A percentile compares a stretch with the other conserved stretches of the same genome.
Conservation (phyloP, 2,329 filamentous ascomycete species). For the Sordariomycetes sp. region DNA sequence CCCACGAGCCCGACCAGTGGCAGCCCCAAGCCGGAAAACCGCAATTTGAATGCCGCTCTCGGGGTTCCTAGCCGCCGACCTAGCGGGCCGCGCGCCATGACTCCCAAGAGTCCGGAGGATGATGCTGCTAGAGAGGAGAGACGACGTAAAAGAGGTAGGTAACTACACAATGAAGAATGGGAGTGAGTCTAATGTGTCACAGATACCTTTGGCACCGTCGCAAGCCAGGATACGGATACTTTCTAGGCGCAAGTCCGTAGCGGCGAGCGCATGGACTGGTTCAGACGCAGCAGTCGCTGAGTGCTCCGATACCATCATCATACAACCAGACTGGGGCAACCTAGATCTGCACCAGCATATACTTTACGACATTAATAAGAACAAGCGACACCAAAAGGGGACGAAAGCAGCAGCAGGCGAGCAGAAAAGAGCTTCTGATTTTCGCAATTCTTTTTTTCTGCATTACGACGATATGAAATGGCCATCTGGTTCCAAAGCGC, state of each 20-base stretch:
- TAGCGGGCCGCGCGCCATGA: constrained; percentile 53
- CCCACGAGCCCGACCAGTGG: constrained; percentile 41
- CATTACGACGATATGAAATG: constrained; percentile 20
- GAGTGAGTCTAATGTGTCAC: neutral
- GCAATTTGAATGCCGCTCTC: constrained; percentile 44
- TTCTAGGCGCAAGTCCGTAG: constrained; percentile 14
- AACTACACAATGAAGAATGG: neutral
- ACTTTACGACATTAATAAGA: too few relatives aligned
- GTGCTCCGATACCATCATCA: neutral
- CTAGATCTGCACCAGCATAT: constrained; percentile 12
- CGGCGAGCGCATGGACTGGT: constrained; percentile 6
- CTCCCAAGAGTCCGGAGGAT: constrained; percentile 41
- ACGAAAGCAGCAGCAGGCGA: too few relatives aligned
- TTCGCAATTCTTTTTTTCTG: too few relatives aligned
- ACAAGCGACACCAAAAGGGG: too few relatives aligned
- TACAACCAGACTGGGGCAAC: constrained; percentile 8
- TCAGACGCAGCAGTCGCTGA: constrained; percentile 7
- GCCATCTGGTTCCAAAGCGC: constrained; percentile 17
- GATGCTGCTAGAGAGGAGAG: constrained; percentile 36
- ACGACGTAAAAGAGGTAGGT: constrained; percentile 49
- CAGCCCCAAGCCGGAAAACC: constrained; percentile 47
- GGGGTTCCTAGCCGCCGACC: constrained; percentile 43
- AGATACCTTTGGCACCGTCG: constrained; percentile 26
- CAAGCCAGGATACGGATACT: constrained; percentile 25
- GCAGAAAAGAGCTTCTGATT: too few relatives aligned